These are phyloP conservation scores for Atkinsonella hypoxylon DNA, from an alignment of 2,329 filamentous ascomycete species.

Conservation along the genomic window DNA sequence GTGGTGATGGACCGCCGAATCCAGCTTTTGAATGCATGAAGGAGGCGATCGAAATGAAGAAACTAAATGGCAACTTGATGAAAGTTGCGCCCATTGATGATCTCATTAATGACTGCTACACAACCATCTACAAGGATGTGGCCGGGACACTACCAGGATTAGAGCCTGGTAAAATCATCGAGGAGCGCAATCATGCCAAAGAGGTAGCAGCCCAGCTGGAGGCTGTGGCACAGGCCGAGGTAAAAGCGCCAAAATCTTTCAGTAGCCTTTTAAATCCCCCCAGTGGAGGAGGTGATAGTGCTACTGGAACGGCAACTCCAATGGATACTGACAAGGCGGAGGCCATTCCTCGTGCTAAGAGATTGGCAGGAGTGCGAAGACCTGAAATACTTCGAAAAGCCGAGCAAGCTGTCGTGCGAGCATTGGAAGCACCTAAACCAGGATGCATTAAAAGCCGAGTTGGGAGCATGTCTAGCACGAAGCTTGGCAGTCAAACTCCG, in stretches of 20 bases:
- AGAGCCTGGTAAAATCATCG: conserved; percentile 35
- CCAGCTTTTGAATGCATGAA: conserved; percentile 41
- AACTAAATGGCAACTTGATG: conserved; percentile 76
- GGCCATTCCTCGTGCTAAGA: conserved; percentile 26
- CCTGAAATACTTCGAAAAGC: conserved; percentile 50
- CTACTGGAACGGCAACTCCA: conserved; percentile 22
- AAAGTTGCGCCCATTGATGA: conserved; percentile 82
- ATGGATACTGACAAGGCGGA: conserved; percentile 30
- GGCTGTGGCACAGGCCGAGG: conserved; percentile 15
- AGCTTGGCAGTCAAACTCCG: conserved; percentile 29
- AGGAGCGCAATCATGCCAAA: conserved; percentile 30
- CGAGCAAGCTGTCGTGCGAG: conserved; percentile 42
- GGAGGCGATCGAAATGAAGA: conserved; percentile 47
- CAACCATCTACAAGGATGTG: conserved; percentile 58
- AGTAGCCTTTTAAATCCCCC: conserved; percentile 31
- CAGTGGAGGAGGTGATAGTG: conserved; percentile 26
- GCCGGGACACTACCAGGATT: conserved; percentile 44
- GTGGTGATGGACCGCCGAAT: conserved; percentile 24
- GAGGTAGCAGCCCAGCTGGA: conserved; percentile 27
- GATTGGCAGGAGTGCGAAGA: conserved; percentile 32
- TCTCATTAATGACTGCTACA: conserved; percentile 84
- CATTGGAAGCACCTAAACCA: conserved; percentile 37
- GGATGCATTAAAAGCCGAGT: conserved; percentile 32
- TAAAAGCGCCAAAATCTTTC: conserved; percentile 24
- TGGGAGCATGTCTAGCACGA: conserved; percentile 40